phyloP scores from a whole-genome alignment of 352 stramenopile genomes.

The Phytophthora kernoviae region DNA sequence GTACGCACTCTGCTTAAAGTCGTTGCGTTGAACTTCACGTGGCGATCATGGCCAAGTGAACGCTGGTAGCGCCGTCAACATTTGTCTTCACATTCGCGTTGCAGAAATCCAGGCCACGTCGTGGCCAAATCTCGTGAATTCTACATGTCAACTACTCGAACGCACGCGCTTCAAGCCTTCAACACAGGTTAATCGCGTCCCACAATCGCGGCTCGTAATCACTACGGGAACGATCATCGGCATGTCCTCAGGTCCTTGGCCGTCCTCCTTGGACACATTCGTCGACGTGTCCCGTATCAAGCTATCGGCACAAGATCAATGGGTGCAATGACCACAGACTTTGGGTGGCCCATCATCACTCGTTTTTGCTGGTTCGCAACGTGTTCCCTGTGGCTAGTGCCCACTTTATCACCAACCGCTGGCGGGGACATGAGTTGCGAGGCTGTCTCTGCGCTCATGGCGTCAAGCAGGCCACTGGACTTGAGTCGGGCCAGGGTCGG shows the following conservation, averaged over 20 bases:
- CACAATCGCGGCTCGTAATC: no score
- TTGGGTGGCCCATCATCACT: background rate
- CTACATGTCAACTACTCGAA: no score
- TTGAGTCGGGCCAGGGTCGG: constrained; percentile 21
- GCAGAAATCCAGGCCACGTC: no score
- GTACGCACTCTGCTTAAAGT: no score
- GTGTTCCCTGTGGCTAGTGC: background rate
- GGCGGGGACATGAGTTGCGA: constrained; percentile 13
- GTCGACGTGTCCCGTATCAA: constrained; percentile 14
- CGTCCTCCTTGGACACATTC: background rate
- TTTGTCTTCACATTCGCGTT: no score
- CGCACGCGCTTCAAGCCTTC: no score
- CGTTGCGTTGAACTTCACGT: no score
- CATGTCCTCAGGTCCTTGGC: background rate
- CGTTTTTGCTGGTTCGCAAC: background rate
- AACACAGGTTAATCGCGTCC: background rate
- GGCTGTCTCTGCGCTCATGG: constrained; percentile 9
- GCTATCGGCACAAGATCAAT: constrained; percentile 11
- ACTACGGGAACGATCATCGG: no score
- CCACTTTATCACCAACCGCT: background rate
- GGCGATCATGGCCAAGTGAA: no score
- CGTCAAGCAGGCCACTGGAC: constrained; percentile 4
- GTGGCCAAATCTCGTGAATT: no score
- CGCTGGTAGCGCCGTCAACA: no score
- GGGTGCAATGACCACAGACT: background rate